These are phyloP conservation scores for Podaxis mareebaensis DNA, from an alignment of 768 basidiomycete genomes.

Conservation along the genomic window DNA sequence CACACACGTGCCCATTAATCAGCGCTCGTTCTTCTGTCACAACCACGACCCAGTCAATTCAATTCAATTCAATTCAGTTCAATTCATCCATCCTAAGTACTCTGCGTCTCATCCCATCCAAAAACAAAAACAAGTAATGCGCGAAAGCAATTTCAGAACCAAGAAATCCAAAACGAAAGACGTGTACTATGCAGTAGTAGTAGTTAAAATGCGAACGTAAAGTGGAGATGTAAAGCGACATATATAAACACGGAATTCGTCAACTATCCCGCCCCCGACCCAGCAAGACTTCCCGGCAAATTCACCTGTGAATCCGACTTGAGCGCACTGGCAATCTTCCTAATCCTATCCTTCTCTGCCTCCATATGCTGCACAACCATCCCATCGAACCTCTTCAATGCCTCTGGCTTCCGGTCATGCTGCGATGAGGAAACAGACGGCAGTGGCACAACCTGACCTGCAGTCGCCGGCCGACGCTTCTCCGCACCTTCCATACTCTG, in stretches of 20 bases:
- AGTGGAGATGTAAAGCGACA: constrained; percentile 6
- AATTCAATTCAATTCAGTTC: constrained; percentile 2
- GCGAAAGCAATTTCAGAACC: background rate
- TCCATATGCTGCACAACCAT: constrained; percentile 83
- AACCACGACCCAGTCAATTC: background rate
- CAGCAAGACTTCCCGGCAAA: constrained; percentile 1
- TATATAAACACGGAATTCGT: background rate
- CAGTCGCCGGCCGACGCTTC: constrained; percentile 27
- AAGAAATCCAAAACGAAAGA: constrained; percentile 8
- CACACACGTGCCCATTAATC: constrained; percentile 2
- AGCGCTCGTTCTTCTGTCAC: background rate
- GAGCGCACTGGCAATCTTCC: constrained; percentile 62
- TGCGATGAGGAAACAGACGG: constrained; percentile 28
- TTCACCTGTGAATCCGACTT: constrained; percentile 26
- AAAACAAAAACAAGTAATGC: background rate
- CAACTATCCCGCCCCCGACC: background rate
- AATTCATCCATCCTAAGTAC: background rate
- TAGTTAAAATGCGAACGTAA: constrained; percentile 1
- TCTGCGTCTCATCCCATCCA: background rate
- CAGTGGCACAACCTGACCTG: constrained; percentile 27
- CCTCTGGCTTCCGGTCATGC: constrained; percentile 48
- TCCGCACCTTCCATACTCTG: constrained; percentile 2
- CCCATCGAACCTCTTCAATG: constrained; percentile 69
- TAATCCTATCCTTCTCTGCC: constrained; percentile 77
- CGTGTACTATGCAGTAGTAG: background rate